phyloP scores from a whole-genome alignment of 352 stramenopile species.

The Phytopythium aichiense region DNA sequence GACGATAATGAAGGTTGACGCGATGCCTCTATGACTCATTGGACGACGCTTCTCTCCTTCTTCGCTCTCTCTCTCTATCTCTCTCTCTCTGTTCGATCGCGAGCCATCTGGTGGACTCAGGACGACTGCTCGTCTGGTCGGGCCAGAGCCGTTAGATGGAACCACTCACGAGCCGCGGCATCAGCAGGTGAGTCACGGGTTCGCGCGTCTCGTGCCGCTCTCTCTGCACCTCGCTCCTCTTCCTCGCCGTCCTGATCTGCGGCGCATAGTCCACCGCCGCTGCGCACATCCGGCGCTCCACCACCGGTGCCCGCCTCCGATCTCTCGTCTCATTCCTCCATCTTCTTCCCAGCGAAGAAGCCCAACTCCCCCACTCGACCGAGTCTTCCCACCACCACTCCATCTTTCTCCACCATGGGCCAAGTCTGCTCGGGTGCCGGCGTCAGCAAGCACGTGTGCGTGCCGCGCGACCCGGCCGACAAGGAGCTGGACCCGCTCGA shows the following conservation, averaged over 20 bases:
- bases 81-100: neutral
- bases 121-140: neutral
- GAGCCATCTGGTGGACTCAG: neutral
- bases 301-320: neutral
- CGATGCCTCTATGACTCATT: too few relatives aligned
- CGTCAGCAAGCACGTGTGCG: constrained; percentile 42
- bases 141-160: neutral
- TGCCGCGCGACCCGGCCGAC: constrained; percentile 20
- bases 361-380: neutral
- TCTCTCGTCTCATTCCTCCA: constrained; percentile 25
- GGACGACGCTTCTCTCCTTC: too few relatives aligned
- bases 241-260: neutral
- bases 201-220: neutral
- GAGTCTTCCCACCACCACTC: constrained; percentile 1
- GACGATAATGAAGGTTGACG: too few relatives aligned
- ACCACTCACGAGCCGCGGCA: neutral
- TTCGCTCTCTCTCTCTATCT: too few relatives aligned
- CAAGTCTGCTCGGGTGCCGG: constrained; percentile 48
- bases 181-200: neutral
- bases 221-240: neutral
- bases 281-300: neutral
- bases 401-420: constrained; percentile 31
- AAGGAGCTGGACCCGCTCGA: constrained; percentile 26
- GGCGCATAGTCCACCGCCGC: neutral
- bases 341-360: constrained; percentile 24